These are phyloP conservation scores for Quercus cerris DNA, from an alignment of 306 rosid genomes.

Conservation along the genomic window DNA sequence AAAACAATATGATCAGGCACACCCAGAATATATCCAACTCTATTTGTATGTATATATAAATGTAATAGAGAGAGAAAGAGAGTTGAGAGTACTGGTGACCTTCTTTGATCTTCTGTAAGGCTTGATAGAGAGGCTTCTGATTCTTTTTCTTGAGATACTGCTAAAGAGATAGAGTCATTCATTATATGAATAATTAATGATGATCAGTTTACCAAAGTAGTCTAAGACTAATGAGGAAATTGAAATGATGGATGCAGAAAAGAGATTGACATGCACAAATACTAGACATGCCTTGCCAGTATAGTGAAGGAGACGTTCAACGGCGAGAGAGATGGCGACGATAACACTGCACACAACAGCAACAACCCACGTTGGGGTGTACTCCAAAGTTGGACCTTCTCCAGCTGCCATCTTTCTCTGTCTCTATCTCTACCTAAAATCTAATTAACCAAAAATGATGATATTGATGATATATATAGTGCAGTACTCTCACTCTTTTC, in stretches of 20 bases:
- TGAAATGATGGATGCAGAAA: too few relatives aligned
- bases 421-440: not conserved
- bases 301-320: conserved; percentile 26
- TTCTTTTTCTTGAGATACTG: conserved; percentile 36
- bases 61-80: not conserved
- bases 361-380: conserved; percentile 39
- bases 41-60: too few relatives aligned
- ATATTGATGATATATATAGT: too few relatives aligned
- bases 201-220: too few relatives aligned
- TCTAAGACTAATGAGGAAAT: too few relatives aligned
- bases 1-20: not conserved
- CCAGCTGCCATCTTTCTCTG: conserved; percentile 17
- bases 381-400: conserved; percentile 27
- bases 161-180: not conserved
- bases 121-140: conserved; percentile 35
- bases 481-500: too few relatives aligned
- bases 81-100: not conserved
- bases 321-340: conserved; percentile 27
- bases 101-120: conserved; percentile 41
- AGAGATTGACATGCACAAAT: not conserved
- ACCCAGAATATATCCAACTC: not conserved
- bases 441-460: too few relatives aligned
- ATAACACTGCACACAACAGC: conserved; percentile 30
- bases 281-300: conserved; percentile 25
- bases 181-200: too few relatives aligned